Evolutionary conservation across 306 rosid genomes (phyloP), one percentile per base, ranked within the genome.

Genomic region (Lagenaria siceraria): DNA sequence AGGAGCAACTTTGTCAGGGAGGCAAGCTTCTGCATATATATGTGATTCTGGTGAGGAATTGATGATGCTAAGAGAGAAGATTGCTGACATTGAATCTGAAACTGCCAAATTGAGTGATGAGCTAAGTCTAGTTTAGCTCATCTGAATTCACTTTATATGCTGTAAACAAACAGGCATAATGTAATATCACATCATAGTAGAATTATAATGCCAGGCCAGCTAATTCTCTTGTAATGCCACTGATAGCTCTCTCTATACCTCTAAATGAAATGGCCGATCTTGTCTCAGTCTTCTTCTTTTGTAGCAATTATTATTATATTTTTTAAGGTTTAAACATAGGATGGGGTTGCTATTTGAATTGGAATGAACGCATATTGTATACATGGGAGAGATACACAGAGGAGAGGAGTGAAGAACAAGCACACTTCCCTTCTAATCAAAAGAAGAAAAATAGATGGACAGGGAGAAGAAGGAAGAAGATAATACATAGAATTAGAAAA

Each of bases 1-100:
- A 88, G 99, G 99, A 24, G 99, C 99, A 85, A 95, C 99, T 38
- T 84, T 95, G 81, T 92, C 99, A 0, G 97, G 99, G 19, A 88
- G 99, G 79, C 97, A 89, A 87, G 86, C 99, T 46, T 89, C 97
- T 15, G 90, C 99, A 3, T 95, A 82, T 79, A 88, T 95, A 79
- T 95, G 97, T 51, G 82, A 90, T 76, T 96, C 92, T 0, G 99
- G 97, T 63, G 99, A 95, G 84, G 90, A 84, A 35, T 81, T 95
- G 84, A 86, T 88, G 77, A 88, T 80, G 27, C 78, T 95, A 85
- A 89, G 88, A 78, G 91, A 95, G 81, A 84, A 88, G 84, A 83
- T 95, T 56, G 83, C 81, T 8, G 46, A 80, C 74, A 22, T 66
- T 21, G 88, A 81, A 65, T 86, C 85, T 29, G 79, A 77, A 78